Evolutionary conservation across 306 rosid genomes (phyloP).

Genomic region (Glycine soja): DNA sequence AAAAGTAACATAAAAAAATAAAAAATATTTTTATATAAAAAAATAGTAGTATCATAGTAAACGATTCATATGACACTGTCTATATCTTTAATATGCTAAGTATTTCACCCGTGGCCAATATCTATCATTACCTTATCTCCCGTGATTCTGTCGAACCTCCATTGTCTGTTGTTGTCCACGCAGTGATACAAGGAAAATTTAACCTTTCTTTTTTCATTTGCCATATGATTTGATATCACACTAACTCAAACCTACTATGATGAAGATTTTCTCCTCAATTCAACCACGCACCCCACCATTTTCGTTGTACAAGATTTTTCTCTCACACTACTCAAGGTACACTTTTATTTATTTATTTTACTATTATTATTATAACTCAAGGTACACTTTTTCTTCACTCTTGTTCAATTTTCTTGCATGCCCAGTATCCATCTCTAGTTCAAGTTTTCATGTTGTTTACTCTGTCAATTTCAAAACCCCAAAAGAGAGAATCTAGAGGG

Average conservation of each 20-base stretch:
- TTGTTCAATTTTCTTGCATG: slow-evolving; percentile 16
- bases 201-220: neutral
- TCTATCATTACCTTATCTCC: neutral
- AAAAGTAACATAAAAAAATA: no score
- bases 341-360: no score
- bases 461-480: slow-evolving; percentile 18
- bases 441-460: neutral
- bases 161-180: neutral
- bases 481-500: neutral
- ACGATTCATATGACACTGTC: no score
- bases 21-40: no score
- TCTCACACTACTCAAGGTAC: slow-evolving; percentile 43
- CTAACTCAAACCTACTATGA: neutral
- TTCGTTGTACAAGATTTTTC: slow-evolving; percentile 2
- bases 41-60: no score
- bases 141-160: neutral
- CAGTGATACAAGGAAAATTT: neutral
- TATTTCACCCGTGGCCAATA: neutral
- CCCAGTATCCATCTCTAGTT: neutral
- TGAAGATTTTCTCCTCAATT: slow-evolving; percentile 17
- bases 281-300: slow-evolving; percentile 34
- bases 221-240: neutral
- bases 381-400: neutral
- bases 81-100: no score
- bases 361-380: no score